Evolutionary conservation across 1,284 basidiomycete species (phyloP).

Genomic region (Ganoderma sp.): DNA sequence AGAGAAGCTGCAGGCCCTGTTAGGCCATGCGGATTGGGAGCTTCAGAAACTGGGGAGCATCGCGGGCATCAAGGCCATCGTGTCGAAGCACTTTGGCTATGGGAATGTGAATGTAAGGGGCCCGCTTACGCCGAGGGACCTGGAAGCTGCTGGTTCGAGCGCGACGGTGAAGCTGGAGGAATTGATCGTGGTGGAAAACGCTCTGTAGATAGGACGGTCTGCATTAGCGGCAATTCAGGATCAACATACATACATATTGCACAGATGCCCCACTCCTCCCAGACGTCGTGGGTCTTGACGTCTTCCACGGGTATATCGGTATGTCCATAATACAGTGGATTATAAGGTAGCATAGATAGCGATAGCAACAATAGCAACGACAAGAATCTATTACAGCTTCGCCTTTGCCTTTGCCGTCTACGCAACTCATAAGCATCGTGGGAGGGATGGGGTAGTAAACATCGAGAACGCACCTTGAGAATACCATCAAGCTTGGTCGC

Average conservation of each 20-base stretch:
- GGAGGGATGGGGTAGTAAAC: too few species aligned
- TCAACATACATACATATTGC: not conserved
- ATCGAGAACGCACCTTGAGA: constrained; percentile 64
- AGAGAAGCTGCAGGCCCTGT: constrained; percentile 68
- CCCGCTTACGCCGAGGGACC: constrained; percentile 56
- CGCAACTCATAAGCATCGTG: not conserved
- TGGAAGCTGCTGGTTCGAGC: constrained; percentile 45
- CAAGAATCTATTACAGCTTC: constrained; percentile 41
- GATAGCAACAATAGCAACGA: constrained; percentile 8
- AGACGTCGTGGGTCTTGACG: not conserved
- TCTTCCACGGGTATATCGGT: constrained; percentile 16
- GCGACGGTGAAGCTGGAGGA: constrained; percentile 52
- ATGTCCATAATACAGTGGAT: constrained; percentile 23
- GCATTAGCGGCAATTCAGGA: not conserved
- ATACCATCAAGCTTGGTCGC: constrained; percentile 87
- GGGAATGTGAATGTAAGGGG: constrained; percentile 63
- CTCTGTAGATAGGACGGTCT: constrained; percentile 42
- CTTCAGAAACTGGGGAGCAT: constrained; percentile 74
- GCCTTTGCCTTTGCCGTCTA: constrained; percentile 48
- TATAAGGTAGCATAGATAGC: constrained; percentile 21
- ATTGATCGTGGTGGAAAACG: constrained; percentile 68
- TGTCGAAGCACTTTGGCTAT: constrained; percentile 73
- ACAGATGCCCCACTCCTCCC: not conserved
- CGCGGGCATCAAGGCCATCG: constrained; percentile 71
- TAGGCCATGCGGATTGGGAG: constrained; percentile 79